Evolutionary conservation across 805 yeast species (phyloP).

Genomic region (Grigorovia yakushimaensis): DNA sequence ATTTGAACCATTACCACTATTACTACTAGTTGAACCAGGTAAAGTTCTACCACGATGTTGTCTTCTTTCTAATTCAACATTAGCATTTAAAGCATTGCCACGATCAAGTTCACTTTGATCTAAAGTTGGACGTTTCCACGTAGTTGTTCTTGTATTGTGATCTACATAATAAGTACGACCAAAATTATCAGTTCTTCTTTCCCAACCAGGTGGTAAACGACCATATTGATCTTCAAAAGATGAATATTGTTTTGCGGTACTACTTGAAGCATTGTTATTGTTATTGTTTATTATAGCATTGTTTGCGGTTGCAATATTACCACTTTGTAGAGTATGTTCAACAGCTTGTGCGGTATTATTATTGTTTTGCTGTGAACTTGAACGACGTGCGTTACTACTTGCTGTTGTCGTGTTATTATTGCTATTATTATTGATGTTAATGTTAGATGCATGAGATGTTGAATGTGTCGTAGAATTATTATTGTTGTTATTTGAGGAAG

Average conservation of each 20-base stretch:
- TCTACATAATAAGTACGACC: constrained; percentile 98
- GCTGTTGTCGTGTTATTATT: constrained; percentile 6
- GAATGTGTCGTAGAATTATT: constrained; percentile 14
- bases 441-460: constrained; percentile 14
- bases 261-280: no score
- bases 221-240: constrained; percentile 97
- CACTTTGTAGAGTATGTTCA: constrained; percentile 24
- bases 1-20: constrained; percentile 18
- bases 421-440: no score
- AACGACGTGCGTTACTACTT: constrained; percentile 5
- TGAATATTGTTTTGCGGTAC: constrained; percentile 56
- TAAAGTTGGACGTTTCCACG: constrained; percentile 95
- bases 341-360: constrained; percentile 20
- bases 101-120: constrained; percentile 67
- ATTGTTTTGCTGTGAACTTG: constrained; percentile 6
- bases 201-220: constrained; percentile 97
- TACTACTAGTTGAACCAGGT: constrained; percentile 46
- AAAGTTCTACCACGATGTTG: constrained; percentile 85
- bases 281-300: constrained; percentile 10
- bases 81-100: constrained; percentile 48
- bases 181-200: constrained; percentile 91
- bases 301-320: constrained; percentile 13
- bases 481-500: neutral
- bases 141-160: constrained; percentile 93
- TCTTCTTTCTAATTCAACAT: constrained; percentile 79